phyloP scores from a whole-genome alignment of 495 filamentous ascomycete genomes.

The Aspergillus mulundensis region DNA sequence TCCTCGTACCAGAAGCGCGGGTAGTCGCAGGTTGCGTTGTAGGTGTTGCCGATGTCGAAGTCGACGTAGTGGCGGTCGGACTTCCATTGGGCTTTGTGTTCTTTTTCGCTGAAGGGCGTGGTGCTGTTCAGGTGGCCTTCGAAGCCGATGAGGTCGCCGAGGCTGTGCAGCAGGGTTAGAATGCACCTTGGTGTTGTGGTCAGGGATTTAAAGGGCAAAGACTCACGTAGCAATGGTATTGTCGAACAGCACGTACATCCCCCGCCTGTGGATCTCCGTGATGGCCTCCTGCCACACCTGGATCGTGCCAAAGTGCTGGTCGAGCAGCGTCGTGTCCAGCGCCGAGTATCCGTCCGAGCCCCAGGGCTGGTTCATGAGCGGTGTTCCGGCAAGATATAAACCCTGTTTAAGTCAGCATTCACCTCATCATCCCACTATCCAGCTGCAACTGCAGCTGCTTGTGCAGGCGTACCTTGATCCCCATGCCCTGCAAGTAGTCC shows the following conservation, averaged over 20 bases:
- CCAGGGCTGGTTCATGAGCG: constrained; percentile 70
- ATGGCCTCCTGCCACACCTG: constrained; percentile 58
- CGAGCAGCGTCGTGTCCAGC: constrained; percentile 64
- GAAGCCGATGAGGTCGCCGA: constrained; percentile 67
- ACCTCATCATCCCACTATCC: too few relatives aligned
- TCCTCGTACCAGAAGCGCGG: constrained; percentile 64
- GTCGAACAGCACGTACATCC: constrained; percentile 69
- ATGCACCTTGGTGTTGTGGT: neutral
- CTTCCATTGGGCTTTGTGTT: constrained; percentile 59
- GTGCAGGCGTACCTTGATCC: constrained; percentile 52
- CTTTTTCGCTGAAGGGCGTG: constrained; percentile 52
- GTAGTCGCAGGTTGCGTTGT: constrained; percentile 56
- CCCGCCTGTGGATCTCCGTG: constrained; percentile 57
- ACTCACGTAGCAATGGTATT: constrained; percentile 68
- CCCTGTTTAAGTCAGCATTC: constrained; percentile 31
- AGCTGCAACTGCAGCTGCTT: too few relatives aligned
- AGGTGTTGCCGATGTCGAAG: constrained; percentile 54
- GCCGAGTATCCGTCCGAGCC: constrained; percentile 62
- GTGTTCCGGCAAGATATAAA: constrained; percentile 64
- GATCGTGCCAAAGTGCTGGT: constrained; percentile 63
- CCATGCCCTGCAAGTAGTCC: constrained; percentile 72
- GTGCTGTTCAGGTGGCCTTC: constrained; percentile 60
- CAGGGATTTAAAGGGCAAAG: neutral
- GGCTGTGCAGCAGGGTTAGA: too few relatives aligned
- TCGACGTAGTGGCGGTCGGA: constrained; percentile 54